These are phyloP conservation scores for Paramecium octaurelia DNA, from an alignment of 73 alveolate genomes.

Conservation along the genomic window DNA sequence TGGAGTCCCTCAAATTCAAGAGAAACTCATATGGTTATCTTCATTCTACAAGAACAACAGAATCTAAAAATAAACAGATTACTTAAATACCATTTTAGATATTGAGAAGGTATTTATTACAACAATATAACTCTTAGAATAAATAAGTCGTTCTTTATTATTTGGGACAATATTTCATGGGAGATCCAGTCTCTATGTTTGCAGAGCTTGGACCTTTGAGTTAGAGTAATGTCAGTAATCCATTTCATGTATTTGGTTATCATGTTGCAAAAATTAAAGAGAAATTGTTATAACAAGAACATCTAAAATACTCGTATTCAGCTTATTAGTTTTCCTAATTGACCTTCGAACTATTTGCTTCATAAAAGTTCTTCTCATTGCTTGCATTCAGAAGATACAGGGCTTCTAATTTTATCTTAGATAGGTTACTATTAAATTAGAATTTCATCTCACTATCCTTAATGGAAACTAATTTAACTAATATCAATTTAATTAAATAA, in stretches of 20 bases:
- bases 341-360: slow-evolving; percentile 30
- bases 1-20: slow-evolving; percentile 9
- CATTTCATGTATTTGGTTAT: slow-evolving; percentile 48
- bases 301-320: neutral
- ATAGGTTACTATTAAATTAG: neutral
- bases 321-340: neutral
- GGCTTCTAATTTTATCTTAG: slow-evolving; percentile 5
- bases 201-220: neutral
- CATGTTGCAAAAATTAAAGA: slow-evolving; percentile 24
- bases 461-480: slow-evolving; percentile 9
- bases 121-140: neutral
- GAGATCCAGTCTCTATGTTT: slow-evolving; percentile 19
- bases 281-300: neutral
- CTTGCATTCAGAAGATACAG: slow-evolving; percentile 46
- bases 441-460: neutral
- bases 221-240: neutral
- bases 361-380: slow-evolving; percentile 13
- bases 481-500: neutral
- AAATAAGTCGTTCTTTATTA: neutral
- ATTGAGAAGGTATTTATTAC: neutral
- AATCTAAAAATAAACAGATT: neutral
- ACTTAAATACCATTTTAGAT: neutral
- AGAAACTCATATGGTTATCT: neutral
- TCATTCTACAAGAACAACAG: neutral
- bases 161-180: neutral